A percentile compares a stretch with the other conserved stretches of the same genome.
Conservation (phyloP, 371 early-diverging fungal species). For the Mucor lusitanicus region DNA sequence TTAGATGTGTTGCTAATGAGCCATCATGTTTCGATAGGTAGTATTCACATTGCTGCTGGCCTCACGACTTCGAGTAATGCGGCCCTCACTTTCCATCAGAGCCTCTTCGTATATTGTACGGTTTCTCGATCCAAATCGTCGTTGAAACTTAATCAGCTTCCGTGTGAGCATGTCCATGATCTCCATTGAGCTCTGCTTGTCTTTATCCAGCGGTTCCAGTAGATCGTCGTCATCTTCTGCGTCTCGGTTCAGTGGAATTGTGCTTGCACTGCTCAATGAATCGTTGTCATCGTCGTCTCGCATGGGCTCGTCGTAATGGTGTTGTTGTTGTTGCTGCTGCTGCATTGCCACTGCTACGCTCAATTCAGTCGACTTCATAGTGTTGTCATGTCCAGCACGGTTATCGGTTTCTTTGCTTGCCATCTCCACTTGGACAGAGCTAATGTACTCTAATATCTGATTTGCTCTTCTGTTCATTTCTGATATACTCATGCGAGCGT, state of each 20-base stretch:
- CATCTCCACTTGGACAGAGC: slow-evolving; percentile 57
- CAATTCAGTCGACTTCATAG: neutral
- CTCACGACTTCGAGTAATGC: slow-evolving; percentile 28
- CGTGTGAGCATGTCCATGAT: slow-evolving; percentile 49
- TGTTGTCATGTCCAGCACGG: neutral
- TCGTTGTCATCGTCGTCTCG: slow-evolving; percentile 11
- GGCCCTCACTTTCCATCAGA: slow-evolving; percentile 19
- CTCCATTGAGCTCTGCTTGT: slow-evolving; percentile 35
- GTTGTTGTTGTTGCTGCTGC: no score
- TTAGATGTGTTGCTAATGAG: slow-evolving; percentile 6
- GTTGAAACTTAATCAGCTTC: slow-evolving; percentile 47
- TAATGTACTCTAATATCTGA: slow-evolving; percentile 60
- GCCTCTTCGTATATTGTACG: slow-evolving; percentile 7
- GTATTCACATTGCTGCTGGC: slow-evolving; percentile 6
- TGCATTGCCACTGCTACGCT: neutral
- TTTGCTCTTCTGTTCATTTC: slow-evolving; percentile 66
- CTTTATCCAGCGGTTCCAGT: slow-evolving; percentile 3
- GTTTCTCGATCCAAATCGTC: slow-evolving; percentile 39
- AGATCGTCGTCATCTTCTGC: slow-evolving; percentile 20
- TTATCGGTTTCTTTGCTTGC: slow-evolving; percentile 25
- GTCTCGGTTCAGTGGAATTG: slow-evolving; percentile 14
- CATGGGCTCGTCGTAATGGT: neutral
- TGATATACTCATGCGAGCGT: slow-evolving; percentile 47
- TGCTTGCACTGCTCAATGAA: slow-evolving; percentile 38
- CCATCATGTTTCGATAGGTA: slow-evolving; percentile 12